Evolutionary conservation across 768 basidiomycete genomes (phyloP).

Genomic region (Amanita muscaria): DNA sequence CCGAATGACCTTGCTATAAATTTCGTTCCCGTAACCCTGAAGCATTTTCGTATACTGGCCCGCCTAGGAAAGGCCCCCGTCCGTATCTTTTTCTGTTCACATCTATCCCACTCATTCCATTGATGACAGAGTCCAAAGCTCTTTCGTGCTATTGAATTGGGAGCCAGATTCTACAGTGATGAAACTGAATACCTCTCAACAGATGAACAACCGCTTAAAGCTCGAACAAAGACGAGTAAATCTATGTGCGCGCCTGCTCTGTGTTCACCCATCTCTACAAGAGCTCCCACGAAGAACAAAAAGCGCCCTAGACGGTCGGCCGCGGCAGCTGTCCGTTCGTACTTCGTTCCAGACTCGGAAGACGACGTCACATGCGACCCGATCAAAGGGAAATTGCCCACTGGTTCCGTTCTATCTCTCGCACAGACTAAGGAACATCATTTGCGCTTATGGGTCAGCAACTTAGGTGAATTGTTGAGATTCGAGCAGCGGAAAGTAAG

Average conservation of each 20-base stretch:
- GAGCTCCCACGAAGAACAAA: slow-evolving; percentile 21
- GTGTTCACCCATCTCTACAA: slow-evolving; percentile 13
- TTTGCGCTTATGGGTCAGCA: slow-evolving; percentile 61
- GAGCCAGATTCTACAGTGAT: slow-evolving; percentile 59
- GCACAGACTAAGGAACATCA: slow-evolving; percentile 31
- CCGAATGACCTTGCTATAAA: background rate
- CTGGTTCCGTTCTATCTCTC: background rate
- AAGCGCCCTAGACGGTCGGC: slow-evolving; percentile 57
- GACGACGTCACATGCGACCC: slow-evolving; percentile 39
- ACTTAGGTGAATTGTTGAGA: slow-evolving; percentile 49
- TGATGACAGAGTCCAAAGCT: slow-evolving; percentile 35
- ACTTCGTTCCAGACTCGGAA: slow-evolving; percentile 62
- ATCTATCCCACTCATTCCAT: background rate
- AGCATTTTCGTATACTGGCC: slow-evolving; percentile 71
- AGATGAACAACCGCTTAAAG: slow-evolving; percentile 20
- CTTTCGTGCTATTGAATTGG: slow-evolving; percentile 53
- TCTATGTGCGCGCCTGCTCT: slow-evolving; percentile 34
- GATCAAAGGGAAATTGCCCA: background rate
- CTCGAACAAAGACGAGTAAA: slow-evolving; percentile 13
- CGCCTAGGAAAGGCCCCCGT: slow-evolving; percentile 55
- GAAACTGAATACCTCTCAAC: slow-evolving; percentile 56
- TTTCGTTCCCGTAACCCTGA: slow-evolving; percentile 62
- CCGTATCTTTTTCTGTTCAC: slow-evolving; percentile 19
- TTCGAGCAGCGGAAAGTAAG: slow-evolving; percentile 64
- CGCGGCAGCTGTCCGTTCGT: slow-evolving; percentile 44